Evolutionary conservation across 2,329 filamentous ascomycete genomes (phyloP), one percentile per base, ranked within the genome.

Genomic region (Fusarium sp.): DNA sequence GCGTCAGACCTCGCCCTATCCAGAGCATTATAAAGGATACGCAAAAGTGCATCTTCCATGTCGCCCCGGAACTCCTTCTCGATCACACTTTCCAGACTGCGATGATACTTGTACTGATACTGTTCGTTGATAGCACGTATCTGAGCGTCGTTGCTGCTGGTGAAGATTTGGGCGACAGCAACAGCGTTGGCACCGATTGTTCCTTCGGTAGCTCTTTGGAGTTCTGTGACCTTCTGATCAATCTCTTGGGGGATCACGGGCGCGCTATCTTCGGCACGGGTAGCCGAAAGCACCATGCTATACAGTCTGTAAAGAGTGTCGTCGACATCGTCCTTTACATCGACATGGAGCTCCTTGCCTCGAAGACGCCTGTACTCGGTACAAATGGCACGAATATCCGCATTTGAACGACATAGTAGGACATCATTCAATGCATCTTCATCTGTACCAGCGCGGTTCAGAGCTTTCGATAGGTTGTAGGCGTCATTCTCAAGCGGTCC

Each of bases 51-150:
- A 9, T 80, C 78, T 50, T 79, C 76, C 73, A 78, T 76, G 47
- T 79, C 75, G 23, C 79, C 78, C 1, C 72, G 72, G 64, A 80
- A 79, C 58, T 79, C 77, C 65, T 79, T 77, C 61, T 78, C 74
- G 23, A 80, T 79, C 2, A 79, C 77, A 1, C 76, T 72, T 46
- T 77, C 71, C 9, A 80, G 66, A 10, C 72, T 74, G 25, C 76
- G 77, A 59, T 78, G 76, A 54, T 79, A 80, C 59, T 79, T 80
- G 16, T 64, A 62, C 43, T 68, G 63, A 49, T 80, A 80, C 27
- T 63, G 54, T 8, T 79, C 60, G 67, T 61, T 63, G 13, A 80
- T 68, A 27, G 77, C 71, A 10, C 70, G 67, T 56, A 83, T 46
- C 65, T 81, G 74, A 42, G 72, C 55, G 50, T 74, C 67, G 70